A percentile compares a stretch with the other conserved stretches of the same genome.
Conservation (phyloP, 805 yeast genomes). For the Metschnikowia amazonensis region DNA sequence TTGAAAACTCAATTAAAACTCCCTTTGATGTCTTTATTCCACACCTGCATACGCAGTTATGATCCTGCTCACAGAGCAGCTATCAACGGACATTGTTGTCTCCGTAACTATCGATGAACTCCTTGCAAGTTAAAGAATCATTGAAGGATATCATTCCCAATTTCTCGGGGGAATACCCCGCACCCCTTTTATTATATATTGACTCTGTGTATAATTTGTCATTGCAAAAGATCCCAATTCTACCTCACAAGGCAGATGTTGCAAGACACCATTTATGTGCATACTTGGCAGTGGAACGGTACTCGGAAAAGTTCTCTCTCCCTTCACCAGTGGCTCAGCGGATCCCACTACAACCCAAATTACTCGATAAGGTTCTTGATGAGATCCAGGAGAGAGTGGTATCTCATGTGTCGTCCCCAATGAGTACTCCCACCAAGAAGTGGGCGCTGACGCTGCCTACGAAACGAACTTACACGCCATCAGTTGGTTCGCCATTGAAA, state of each 20-base stretch:
- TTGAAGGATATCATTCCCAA: constrained; percentile 51
- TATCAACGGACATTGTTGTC: background rate
- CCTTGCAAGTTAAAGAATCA: constrained; percentile 26
- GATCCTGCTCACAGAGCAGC: constrained; percentile 1
- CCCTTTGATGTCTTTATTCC: background rate
- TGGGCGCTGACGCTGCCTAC: constrained; percentile 16
- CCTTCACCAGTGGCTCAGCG: constrained; percentile 48
- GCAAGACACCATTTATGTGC: constrained; percentile 71
- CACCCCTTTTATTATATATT: constrained; percentile 36
- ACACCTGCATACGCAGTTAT: background rate
- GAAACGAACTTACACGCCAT: constrained; percentile 28
- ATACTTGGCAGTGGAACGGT: constrained; percentile 52
- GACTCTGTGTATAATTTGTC: constrained; percentile 49
- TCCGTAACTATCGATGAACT: constrained; percentile 12
- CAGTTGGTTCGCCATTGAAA: constrained; percentile 36
- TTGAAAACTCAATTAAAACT: background rate
- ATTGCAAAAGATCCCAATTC: constrained; percentile 45
- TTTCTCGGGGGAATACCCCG: constrained; percentile 40
- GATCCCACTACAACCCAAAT: constrained; percentile 55
- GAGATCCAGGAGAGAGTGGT: constrained; percentile 44
- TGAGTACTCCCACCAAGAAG: constrained; percentile 14
- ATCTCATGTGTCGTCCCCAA: constrained; percentile 24
- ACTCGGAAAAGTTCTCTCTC: constrained; percentile 39
- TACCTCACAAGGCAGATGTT: constrained; percentile 53
- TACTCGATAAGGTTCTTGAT: constrained; percentile 38